phyloP scores from a whole-genome alignment of 2,329 filamentous ascomycete species.

The Gaeumannomyces sp. region DNA sequence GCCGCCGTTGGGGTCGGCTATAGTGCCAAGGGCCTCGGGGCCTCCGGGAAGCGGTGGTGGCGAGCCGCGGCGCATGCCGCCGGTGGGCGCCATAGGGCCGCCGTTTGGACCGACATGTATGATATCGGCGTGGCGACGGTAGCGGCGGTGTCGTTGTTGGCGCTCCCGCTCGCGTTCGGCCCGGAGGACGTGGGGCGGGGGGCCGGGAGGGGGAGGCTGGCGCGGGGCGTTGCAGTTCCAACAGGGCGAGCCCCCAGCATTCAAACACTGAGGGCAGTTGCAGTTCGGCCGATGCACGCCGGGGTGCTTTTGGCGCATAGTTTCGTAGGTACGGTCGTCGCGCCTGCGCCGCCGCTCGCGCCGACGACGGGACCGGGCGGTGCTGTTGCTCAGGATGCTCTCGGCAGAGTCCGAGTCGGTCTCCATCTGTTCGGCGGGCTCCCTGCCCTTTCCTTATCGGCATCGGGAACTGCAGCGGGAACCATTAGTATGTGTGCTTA shows the following conservation, averaged over 20 bases:
- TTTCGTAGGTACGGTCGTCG: constrained; percentile 30
- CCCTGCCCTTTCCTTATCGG: constrained; percentile 37
- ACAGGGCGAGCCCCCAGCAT: constrained; percentile 29
- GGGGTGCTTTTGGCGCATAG: constrained; percentile 35
- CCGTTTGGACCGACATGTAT: not conserved
- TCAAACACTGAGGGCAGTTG: constrained; percentile 34
- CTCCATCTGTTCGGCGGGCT: constrained; percentile 25
- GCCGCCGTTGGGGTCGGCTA: constrained; percentile 16
- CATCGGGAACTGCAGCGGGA: constrained; percentile 20
- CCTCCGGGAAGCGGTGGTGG: not conserved
- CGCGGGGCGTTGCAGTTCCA: constrained; percentile 35
- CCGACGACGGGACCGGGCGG: constrained; percentile 25
- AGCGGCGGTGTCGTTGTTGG: constrained; percentile 8
- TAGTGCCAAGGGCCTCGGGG: not conserved
- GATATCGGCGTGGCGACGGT: constrained; percentile 10
- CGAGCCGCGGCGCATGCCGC: not conserved
- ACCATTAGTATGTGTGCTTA: constrained; percentile 12
- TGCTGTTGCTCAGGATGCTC: constrained; percentile 30
- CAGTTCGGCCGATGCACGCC: constrained; percentile 39
- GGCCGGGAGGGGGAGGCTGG: constrained; percentile 21
- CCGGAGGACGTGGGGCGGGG: constrained; percentile 13
- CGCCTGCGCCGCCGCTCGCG: constrained; percentile 28
- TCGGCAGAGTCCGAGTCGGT: constrained; percentile 23
- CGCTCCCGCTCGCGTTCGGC: constrained; percentile 13
- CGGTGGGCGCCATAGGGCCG: not conserved